A percentile compares a stretch with the other conserved stretches of the same genome.
Evolutionary conservation across 2,329 filamentous ascomycete species (phyloP).

Genomic region (Knufia petricola): DNA sequence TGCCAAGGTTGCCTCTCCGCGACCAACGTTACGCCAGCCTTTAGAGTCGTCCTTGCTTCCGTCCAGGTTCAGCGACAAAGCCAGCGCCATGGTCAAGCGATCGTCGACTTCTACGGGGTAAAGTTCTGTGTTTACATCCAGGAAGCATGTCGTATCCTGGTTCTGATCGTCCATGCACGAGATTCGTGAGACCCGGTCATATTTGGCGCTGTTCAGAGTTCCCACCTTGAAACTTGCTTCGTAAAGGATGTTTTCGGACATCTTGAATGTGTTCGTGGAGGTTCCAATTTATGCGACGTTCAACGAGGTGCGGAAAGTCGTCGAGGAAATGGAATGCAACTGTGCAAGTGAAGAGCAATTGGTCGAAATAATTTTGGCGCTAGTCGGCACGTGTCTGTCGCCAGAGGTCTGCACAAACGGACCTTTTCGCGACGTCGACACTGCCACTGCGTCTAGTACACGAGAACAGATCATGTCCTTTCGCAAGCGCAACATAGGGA

Average conservation of each 20-base stretch:
- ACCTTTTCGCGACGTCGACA: not conserved
- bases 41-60: conserved; percentile 63
- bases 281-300: too few relatives aligned
- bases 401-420: too few relatives aligned
- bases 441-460: not conserved
- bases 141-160: conserved; percentile 63
- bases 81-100: conserved; percentile 68
- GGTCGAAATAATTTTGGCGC: too few relatives aligned
- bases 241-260: conserved; percentile 84
- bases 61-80: conserved; percentile 77
- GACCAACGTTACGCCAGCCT: conserved; percentile 67
- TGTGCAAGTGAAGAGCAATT: too few relatives aligned
- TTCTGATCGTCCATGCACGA: conserved; percentile 52
- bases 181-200: conserved; percentile 88
- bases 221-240: conserved; percentile 85
- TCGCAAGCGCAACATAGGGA: conserved; percentile 55
- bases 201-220: conserved; percentile 71
- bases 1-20: conserved; percentile 47
- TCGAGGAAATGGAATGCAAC: too few relatives aligned
- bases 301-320: too few relatives aligned
- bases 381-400: too few relatives aligned
- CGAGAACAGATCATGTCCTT: conserved; percentile 46
- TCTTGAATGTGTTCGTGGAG: conserved; percentile 35
- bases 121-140: conserved; percentile 91
- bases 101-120: conserved; percentile 70